Evolutionary conservation across 2,329 filamentous ascomycete species (phyloP).

Genomic region (Penicillium crustosum): DNA sequence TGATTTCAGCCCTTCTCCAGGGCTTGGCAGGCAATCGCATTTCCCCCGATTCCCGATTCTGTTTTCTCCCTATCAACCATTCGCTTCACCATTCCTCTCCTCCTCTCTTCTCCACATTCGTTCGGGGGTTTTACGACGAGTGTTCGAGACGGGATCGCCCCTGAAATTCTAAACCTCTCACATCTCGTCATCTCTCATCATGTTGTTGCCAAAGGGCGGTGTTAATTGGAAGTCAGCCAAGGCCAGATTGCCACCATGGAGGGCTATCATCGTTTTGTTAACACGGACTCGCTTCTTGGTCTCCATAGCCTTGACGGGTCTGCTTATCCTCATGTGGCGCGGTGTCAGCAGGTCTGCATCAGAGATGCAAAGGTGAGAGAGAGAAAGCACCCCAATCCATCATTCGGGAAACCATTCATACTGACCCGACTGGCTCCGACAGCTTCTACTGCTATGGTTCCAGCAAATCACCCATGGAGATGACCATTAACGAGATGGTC

Average conservation of each 20-base stretch:
- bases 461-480: conserved; percentile 90
- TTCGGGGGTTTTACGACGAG: conserved; percentile 27
- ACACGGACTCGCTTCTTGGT: conserved; percentile 77
- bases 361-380: conserved; percentile 82
- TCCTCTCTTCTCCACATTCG: conserved; percentile 26
- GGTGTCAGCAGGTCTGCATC: conserved; percentile 75
- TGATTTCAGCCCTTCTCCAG: conserved; percentile 10
- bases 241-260: conserved; percentile 72
- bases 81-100: not conserved
- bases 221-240: conserved; percentile 90
- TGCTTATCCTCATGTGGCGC: conserved; percentile 83
- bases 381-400: conserved; percentile 22
- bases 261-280: conserved; percentile 68
- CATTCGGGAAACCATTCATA: not conserved
- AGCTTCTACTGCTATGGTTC: conserved; percentile 99
- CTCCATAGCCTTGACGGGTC: conserved; percentile 66
- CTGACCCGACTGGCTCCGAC: conserved; percentile 1
- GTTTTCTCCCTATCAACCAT: conserved; percentile 20
- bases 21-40: conserved; percentile 16
- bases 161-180: conserved; percentile 15
- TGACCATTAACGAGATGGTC: conserved; percentile 86
- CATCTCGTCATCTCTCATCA: conserved; percentile 63
- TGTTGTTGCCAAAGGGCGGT: conserved; percentile 89
- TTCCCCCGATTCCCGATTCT: conserved; percentile 23
- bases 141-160: conserved; percentile 21